Base-by-base conservation (phyloP, 2,329 filamentous ascomycete species). In the Gaeumannomyces tritici region DNA sequence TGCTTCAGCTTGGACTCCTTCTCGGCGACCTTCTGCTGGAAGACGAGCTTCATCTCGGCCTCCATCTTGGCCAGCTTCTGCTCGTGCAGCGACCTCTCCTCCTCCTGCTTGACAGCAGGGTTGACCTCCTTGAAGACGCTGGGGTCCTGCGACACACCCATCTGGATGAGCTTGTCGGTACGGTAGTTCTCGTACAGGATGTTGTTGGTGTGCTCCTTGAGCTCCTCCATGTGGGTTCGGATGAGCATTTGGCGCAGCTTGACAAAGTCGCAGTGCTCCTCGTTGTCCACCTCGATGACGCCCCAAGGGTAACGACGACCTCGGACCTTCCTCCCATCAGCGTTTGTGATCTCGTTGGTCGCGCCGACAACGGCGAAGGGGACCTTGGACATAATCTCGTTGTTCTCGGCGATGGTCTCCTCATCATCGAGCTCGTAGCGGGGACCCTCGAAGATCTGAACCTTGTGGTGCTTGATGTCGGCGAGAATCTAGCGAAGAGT, bases 41-140 rank as follows among this genome's bases (percentile, higher is more conserved):
- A 99, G 70, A 99, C 95, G 91, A 97, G 96, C 91, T 99, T 99
- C 95, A 99, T 99, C 79, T 99, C 95, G 73, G 92, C 88, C 79
- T 99, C 95, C 95, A 99, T 99, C 91, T 99, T 99, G 77, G 93
- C 91, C 70, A 99, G 91, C 84, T 99, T 99, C 84, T 97, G 93
- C 81, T 99, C 95, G 84, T 99, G 95, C 70, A 99, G 84, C 67
- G 90, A 89, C 72, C 95, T 91, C 83, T 99, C 95, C 81, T 99
- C 95, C 77, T 99, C 95, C 80, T 99, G 95, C 89, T 99, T 99
- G 79, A 98, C 95, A 58, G 95, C 93, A 66, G 95, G 95, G 86
- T 99, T 99, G 84, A 99, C 92, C 87, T 99, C 95, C 87, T 99
- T 99, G 90, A 99, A 99, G 70, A 99, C 95, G 75, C 90, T 96